Base-by-base conservation (phyloP, 1,139 yeast genomes). In the Scheffersomyces cryptocercus region DNA sequence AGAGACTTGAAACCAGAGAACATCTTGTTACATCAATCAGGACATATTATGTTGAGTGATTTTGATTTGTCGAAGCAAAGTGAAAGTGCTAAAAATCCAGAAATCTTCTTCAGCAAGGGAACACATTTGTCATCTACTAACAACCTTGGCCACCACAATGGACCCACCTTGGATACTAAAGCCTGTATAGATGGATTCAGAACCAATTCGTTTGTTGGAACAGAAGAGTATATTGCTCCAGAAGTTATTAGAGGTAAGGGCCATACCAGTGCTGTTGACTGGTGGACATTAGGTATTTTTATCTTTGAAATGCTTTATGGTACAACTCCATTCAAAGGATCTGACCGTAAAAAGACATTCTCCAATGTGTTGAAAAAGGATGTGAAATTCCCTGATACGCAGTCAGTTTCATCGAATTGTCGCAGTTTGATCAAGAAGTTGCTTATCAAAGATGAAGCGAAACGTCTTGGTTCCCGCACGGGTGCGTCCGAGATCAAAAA, bases 251-350 rank as follows among this genome's bases (percentile, higher is more conserved):
- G 95, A 58, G 98, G 99, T 2, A 88, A 91, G 53, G 99, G 99
- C 1, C 99, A 93, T 59, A 93, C 98, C 0, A 86, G 93, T 20
- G 97, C 98, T 0, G 99, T 93, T 13, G 99, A 93, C 65, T 93
- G 99, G 99, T 93, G 99, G 99, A 93, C 99, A 0, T 71, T 93
- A 49, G 99, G 99, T 2, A 90, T 93, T 31, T 77, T 93, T 55
- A 73, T 90, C 24, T 93, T 82, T 62, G 99, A 93, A 61, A 93
- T 93, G 99, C 70, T 93, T 34, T 90, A 82, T 63, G 98, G 98
- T 1, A 87, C 90, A 8, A 93, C 99, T 0, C 99, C 99, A 1
- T 93, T 93, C 68, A 93, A 93, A 65, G 99, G 99, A 5, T 73
- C 81, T 37, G 89, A 84, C 53, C 77, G 98, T 39, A 90, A 90